phyloP scores from a whole-genome alignment of 2,329 filamentous ascomycete genomes.

The Curvularia lunata region DNA sequence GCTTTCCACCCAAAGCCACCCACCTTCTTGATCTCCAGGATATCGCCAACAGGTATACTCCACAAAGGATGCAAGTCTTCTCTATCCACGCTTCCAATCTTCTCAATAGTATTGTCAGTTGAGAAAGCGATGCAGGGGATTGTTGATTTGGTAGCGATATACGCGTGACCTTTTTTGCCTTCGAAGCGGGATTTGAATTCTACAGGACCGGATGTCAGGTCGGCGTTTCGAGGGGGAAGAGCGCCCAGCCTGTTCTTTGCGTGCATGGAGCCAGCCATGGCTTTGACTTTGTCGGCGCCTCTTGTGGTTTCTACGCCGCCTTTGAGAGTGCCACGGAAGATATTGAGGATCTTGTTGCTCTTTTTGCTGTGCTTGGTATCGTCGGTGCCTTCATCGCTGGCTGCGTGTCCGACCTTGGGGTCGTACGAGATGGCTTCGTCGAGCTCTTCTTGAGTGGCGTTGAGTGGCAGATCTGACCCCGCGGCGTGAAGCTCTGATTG shows the following conservation, averaged over 20 bases:
- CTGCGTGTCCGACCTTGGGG: slow-evolving; percentile 55
- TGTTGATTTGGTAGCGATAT: slow-evolving; percentile 70
- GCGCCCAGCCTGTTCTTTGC: slow-evolving; percentile 76
- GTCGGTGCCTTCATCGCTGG: slow-evolving; percentile 61
- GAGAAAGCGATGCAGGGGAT: slow-evolving; percentile 73
- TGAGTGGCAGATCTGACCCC: slow-evolving; percentile 62
- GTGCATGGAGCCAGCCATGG: slow-evolving; percentile 64
- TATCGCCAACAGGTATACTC: slow-evolving; percentile 72
- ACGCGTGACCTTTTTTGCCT: slow-evolving; percentile 74
- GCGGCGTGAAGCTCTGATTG: slow-evolving; percentile 59
- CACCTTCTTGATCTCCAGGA: slow-evolving; percentile 76
- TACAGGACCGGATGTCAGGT: slow-evolving; percentile 67
- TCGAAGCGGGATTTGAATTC: slow-evolving; percentile 76
- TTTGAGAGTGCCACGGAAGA: slow-evolving; percentile 74
- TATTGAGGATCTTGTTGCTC: slow-evolving; percentile 61
- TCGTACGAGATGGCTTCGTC: slow-evolving; percentile 61
- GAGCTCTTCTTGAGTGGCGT: slow-evolving; percentile 71
- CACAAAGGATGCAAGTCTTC: slow-evolving; percentile 67
- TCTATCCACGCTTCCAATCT: slow-evolving; percentile 55
- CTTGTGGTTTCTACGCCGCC: slow-evolving; percentile 75
- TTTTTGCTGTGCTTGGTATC: slow-evolving; percentile 58
- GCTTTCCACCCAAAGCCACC: slow-evolving; percentile 86
- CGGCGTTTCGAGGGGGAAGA: slow-evolving; percentile 58
- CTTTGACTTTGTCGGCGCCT: slow-evolving; percentile 73
- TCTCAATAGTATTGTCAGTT: slow-evolving; percentile 57